Evolutionary conservation across 1,284 basidiomycete genomes (phyloP), one percentile per base, ranked within the genome.

Genomic region (Ustanciosporium gigantosporum): DNA sequence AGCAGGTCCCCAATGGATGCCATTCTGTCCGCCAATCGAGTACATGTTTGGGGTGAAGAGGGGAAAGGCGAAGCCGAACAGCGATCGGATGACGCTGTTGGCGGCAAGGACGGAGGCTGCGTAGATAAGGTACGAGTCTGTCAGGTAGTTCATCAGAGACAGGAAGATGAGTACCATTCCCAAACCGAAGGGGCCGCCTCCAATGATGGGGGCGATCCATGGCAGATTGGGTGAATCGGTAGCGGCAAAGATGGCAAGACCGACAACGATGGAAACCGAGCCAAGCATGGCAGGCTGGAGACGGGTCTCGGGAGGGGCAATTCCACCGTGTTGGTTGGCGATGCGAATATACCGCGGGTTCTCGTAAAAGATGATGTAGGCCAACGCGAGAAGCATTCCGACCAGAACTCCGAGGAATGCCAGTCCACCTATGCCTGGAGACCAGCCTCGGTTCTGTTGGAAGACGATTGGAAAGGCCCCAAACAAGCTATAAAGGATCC

Each of bases 1-100:
- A 15, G 86, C 87, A 0, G 86, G 87, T 1, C 87, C 88, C 7
- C 89, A 88, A 0, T 88, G 87, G 0, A 87, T 85, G 2, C 88
- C 87, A 9, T 90, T 76, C 16, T 69, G 79, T 20, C 53, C 59
- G 22, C 48, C 65, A 31, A 62, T 53, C 8, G 77, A 49, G 71
- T 81, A 84, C 82, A 84, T 82, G 52, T 82, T 80, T 2, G 53
- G 25, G 0, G 82, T 81, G 58, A 83, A 83, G 3, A 82, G 69
- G 0, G 82, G 81, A 77, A 80, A 77, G 1, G 77, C 81, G 0
- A 84, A 84, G 5, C 86, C 88, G 40, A 86, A 82, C 2, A 83
- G 76, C 2, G 84, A 85, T 24, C 88, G 84, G 29, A 87, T 74
- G 25, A 90, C 83, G 21, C 87, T 84, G 21, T 86, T 87, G 24